Base-by-base conservation (phyloP, 2,329 filamentous ascomycete genomes). In the Colletotrichum incanum region DNA sequence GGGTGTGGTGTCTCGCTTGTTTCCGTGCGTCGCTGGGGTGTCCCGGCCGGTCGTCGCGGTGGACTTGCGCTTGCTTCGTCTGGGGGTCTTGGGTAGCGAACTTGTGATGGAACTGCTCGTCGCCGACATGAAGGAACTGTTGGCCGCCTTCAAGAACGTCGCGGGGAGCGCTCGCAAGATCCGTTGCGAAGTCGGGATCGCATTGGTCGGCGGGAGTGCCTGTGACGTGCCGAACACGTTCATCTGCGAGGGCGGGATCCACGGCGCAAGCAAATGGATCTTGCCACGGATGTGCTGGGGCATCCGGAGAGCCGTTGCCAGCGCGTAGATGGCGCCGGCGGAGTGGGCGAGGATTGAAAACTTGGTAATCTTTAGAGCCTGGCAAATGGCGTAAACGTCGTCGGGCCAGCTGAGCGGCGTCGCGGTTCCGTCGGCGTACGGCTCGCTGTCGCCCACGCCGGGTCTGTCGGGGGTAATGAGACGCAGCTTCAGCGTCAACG, bases 281-380 rank as follows among this genome's bases (percentile, higher is more conserved):
- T 94, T 93, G 26, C 96, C 96, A 7, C 95, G 93, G 73, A 99
- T 97, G 78, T 98, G 94, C 77, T 98, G 95, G 5, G 96, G 96
- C 90, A 99, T 97, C 55, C 96, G 93, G 55, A 99, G 86, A 0
- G 96, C 96, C 0, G 96, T 98, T 0, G 96, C 96, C 23, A 99
- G 89, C 2, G 96, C 96, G 79, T 99, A 99, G 64, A 99, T 97
- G n/a, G 96, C 96, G 20, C 96, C 96, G 0, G 96, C 96, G 0
- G 96, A 98, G 81, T 99, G 96, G 2, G 96, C 96, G 1, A 99
- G 88, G 26, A 99, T 93, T 8, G 96, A 98, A 80, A 99, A 99
- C 76, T 98, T 97, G 14, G 93, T 96, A 74, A 99, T 97, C 76
- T 94, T 95, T 55, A 99, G 87, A 18, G 93, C 87, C 78, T 98